phyloP scores from a whole-genome alignment of 2,329 filamentous ascomycete genomes.

The Pseudocercospora pini-densiflorae region DNA sequence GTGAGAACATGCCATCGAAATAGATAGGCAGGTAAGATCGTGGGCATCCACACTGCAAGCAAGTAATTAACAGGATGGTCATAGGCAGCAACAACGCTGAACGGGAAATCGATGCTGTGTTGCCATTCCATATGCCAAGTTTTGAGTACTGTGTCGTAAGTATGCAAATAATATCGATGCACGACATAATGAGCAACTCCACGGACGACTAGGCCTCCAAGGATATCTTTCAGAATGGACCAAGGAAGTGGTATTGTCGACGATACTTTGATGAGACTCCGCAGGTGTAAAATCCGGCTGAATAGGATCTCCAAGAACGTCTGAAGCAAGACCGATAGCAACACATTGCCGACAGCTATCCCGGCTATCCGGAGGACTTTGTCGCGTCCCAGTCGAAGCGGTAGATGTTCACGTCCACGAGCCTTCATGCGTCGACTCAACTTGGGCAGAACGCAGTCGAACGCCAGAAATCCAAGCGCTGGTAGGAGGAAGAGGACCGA shows the following conservation, averaged over 20 bases:
- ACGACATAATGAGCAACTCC: slow-evolving; percentile 73
- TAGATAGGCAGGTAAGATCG: slow-evolving; percentile 67
- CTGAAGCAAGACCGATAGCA: slow-evolving; percentile 60
- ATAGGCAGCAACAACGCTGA: slow-evolving; percentile 66
- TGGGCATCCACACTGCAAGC: slow-evolving; percentile 65
- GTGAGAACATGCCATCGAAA: slow-evolving; percentile 74
- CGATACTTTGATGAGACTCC: slow-evolving; percentile 62
- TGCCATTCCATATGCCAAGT: slow-evolving; percentile 60
- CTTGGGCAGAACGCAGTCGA: slow-evolving; percentile 73
- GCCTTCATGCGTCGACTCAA: slow-evolving; percentile 72
- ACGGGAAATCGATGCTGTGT: slow-evolving; percentile 62
- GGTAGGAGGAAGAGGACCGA: slow-evolving; percentile 74
- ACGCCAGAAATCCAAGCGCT: slow-evolving; percentile 70
- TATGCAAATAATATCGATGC: slow-evolving; percentile 71
- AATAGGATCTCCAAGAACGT: slow-evolving; percentile 59
- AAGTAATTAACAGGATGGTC: slow-evolving; percentile 71
- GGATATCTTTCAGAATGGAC: slow-evolving; percentile 60
- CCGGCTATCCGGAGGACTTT: slow-evolving; percentile 55
- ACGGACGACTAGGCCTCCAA: slow-evolving; percentile 58
- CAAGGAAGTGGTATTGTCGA: slow-evolving; percentile 63
- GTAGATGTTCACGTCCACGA: slow-evolving; percentile 60
- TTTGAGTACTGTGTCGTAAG: slow-evolving; percentile 37
- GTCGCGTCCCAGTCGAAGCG: slow-evolving; percentile 47
- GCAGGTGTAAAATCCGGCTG: slow-evolving; percentile 57
- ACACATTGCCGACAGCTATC: slow-evolving; percentile 61